Evolutionary conservation across 2,329 filamentous ascomycete species (phyloP), one percentile per base, ranked within the genome.

Genomic region (Sordariomycetes sp.): DNA sequence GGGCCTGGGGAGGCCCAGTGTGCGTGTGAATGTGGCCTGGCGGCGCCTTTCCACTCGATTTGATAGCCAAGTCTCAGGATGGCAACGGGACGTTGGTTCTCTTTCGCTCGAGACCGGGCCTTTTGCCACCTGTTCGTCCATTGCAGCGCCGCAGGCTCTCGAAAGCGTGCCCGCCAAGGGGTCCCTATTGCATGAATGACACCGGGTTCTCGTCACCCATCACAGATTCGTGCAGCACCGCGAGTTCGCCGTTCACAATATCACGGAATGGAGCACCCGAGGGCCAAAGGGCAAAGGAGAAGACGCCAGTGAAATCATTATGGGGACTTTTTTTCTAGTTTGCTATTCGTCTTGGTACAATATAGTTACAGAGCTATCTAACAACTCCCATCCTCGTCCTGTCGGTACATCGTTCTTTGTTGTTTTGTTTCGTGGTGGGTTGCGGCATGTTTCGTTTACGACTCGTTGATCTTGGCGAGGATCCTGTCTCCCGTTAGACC

Each of bases 381-480:
- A 50, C 45, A 50, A 45, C 39, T 45, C 15, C 12, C n/a, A 10
- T 32, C 25, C 39, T n/a, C 36, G 8, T 32, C 50, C 4, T 52
- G 10, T 25, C 22, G 20, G 32, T n/a, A n/a, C n/a, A n/a, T n/a
- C n/a, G 36, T 20, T 32, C 45, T 34, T 56, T n/a, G 4, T 10
- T 24, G 22, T 50, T 50, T 6, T 50, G 3, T 56, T 50, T 51
- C 20, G 39, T 13, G 15, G 10, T 7, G 39, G 54, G 34, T 24
- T 45, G 48, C 10, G 24, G 22, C 48, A 48, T 28, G 22, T 22
- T 15, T 22, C 22, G n/a, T 24, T 20, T 45, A 22, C 20, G 22
- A 12, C 53, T 45, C 42, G 36, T 36, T 96, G 82, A 99, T 96
- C 87, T 97, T 99, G 73, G 94, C 94, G 61, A 99, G 84, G 65